Evolutionary conservation across 495 filamentous ascomycete species (phyloP), one percentile per base, ranked within the genome.

Genomic region (Entonaema liquescens): DNA sequence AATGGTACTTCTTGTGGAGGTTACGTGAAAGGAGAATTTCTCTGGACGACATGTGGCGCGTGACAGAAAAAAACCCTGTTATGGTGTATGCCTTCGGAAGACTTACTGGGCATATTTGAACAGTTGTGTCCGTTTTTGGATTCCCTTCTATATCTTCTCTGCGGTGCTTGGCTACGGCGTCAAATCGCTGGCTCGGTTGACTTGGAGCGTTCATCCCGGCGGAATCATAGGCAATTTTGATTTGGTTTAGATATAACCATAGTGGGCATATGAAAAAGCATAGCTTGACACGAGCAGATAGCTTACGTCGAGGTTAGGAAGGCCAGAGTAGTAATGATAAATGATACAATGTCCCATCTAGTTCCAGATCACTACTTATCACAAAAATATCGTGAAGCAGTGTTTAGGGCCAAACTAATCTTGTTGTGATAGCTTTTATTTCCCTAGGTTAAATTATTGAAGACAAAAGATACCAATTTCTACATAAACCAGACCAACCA

Each of bases 401-500:
- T 47, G 12, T 21, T 47, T 13, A 11, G 2, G 19, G 42, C 8
- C 7, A 47, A 47, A 21, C 19, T 21, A 21, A 47, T 23, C 12
- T 47, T 21, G 23, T 47, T 47, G 42, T 19, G 23, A 47, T 23
- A 11, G 9, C 42, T 29, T 25, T 17, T 26, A 21, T 9, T 38
- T 47, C 59, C 59, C 60, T 64, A 70, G 15, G 42, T 65, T 38
- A 19, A 56, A 31, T 49, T 56, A 38, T 61, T n/a, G 50, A 62
- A 70, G 17, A 71, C 38, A 65, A 52, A 62, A 17, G n/a, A 66
- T 44, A 58, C 52, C 58, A 66, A 71, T 67, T 59, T 71, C 35
- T 58, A 15, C 1, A 25, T 33, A 19, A 56, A 56, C 26, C 26
- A 33, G 11, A 23, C 28, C 11, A 33, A 33, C 19, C 31, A 52